phyloP scores from a whole-genome alignment of 441 rosid genomes.

The Jatropha podagrica region DNA sequence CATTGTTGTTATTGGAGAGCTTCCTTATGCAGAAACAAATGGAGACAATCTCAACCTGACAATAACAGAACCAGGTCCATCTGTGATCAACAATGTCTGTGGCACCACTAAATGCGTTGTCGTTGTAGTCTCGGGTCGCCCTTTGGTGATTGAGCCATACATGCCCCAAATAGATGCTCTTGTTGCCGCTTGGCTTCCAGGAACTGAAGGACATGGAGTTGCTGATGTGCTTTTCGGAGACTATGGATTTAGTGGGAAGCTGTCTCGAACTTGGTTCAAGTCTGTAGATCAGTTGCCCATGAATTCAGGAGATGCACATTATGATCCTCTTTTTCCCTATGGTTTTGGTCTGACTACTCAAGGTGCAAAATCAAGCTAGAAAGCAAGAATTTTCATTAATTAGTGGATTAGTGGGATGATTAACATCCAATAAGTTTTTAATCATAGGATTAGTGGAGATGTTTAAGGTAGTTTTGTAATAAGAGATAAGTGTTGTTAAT shows the following conservation, averaged over 20 bases:
- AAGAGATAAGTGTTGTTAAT: no score
- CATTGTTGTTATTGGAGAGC: slow-evolving; percentile 61
- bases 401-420: no score
- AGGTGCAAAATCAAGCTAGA: no score
- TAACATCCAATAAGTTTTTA: no score
- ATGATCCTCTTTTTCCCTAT: slow-evolving; percentile 11
- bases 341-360: background rate
- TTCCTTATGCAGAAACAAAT: slow-evolving; percentile 44
- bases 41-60: slow-evolving; percentile 56
- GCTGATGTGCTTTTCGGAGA: slow-evolving; percentile 83
- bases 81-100: slow-evolving; percentile 43
- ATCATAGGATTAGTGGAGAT: no score
- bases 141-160: slow-evolving; percentile 48
- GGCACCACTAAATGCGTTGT: slow-evolving; percentile 49
- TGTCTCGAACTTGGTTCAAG: slow-evolving; percentile 80
- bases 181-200: no score
- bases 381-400: no score
- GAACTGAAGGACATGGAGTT: no score
- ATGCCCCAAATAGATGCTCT: slow-evolving; percentile 20
- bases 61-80: slow-evolving; percentile 44
- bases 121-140: slow-evolving; percentile 50
- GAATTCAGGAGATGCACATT: background rate
- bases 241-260: slow-evolving; percentile 69
- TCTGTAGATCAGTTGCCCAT: slow-evolving; percentile 60
- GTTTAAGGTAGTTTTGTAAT: no score